Evolutionary conservation across 371 early-diverging fungal species (phyloP).

Genomic region (Scutellospora calospora): DNA sequence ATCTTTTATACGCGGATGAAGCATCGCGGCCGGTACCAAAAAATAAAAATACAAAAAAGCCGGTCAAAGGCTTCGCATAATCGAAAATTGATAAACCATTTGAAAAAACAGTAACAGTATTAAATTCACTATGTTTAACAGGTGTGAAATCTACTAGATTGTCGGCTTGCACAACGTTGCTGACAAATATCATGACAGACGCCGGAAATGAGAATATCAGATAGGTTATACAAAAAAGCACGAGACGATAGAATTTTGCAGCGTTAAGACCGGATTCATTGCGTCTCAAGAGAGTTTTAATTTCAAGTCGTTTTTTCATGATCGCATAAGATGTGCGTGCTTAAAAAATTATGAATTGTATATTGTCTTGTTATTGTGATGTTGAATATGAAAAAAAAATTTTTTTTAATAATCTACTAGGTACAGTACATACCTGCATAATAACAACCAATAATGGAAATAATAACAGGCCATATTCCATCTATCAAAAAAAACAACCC

Average conservation of each 20-base stretch:
- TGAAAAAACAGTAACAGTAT: background rate
- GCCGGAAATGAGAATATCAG: constrained; percentile 20
- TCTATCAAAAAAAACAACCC: background rate
- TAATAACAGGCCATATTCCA: constrained; percentile 40
- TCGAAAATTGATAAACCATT: constrained; percentile 21
- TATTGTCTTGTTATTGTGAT: too few species aligned
- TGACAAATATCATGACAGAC: background rate
- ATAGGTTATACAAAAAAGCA: constrained; percentile 35
- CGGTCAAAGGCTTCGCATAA: constrained; percentile 32
- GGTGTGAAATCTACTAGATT: background rate
- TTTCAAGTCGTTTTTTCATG: constrained; percentile 28
- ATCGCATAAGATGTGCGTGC: constrained; percentile 24
- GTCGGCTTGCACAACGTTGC: background rate
- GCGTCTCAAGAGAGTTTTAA: background rate
- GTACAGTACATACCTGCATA: constrained; percentile 35
- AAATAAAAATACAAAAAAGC: constrained; percentile 36
- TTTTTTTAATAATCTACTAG: background rate
- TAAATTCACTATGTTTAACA: background rate
- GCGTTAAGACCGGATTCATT: constrained; percentile 29
- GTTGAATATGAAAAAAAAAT: too few species aligned
- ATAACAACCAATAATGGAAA: constrained; percentile 29
- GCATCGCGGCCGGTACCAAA: constrained; percentile 43
- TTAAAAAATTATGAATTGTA: constrained; percentile 5
- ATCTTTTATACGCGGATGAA: background rate
- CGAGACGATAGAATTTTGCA: constrained; percentile 37